Percentiles rank a stretch among this genome's conserved stretches.
Evolutionary conservation across 331 rosid genomes (phyloP).

Genomic region (Spiraea crenata): DNA sequence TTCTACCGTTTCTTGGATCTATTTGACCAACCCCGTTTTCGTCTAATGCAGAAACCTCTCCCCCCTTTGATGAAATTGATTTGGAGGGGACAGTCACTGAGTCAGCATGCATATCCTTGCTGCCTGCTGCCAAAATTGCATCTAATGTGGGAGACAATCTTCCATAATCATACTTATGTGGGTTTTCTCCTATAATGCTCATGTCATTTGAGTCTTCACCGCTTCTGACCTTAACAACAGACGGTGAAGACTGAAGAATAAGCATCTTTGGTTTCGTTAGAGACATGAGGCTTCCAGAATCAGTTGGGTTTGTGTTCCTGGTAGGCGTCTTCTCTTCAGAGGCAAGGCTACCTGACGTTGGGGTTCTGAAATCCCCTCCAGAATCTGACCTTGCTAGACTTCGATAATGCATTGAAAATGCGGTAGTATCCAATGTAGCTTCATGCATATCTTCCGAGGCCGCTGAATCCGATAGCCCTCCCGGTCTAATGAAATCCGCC

Average conservation of each 20-base stretch:
- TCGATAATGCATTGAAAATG: slow-evolving; percentile 88
- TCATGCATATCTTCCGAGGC: slow-evolving; percentile 65
- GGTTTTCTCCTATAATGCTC: slow-evolving; percentile 65
- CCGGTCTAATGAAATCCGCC: slow-evolving; percentile 70
- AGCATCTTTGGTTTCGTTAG: slow-evolving; percentile 48
- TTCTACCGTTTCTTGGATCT: slow-evolving; percentile 15
- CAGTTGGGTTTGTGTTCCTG: slow-evolving; percentile 32
- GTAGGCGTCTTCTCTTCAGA: slow-evolving; percentile 50
- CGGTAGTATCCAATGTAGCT: slow-evolving; percentile 84
- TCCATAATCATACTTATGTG: slow-evolving; percentile 46
- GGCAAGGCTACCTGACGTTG: slow-evolving; percentile 43
- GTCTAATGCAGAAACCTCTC: slow-evolving; percentile 14
- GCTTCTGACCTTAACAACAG: slow-evolving; percentile 32
- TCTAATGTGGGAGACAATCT: slow-evolving; percentile 51
- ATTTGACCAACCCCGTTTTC: slow-evolving; percentile 12
- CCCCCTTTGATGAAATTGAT: slow-evolving; percentile 13
- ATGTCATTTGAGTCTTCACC: slow-evolving; percentile 67
- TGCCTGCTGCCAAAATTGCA: slow-evolving; percentile 60
- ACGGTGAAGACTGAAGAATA: slow-evolving; percentile 25
- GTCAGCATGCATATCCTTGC: slow-evolving; percentile 42
- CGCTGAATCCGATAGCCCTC: slow-evolving; percentile 59
- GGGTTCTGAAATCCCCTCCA: slow-evolving; percentile 70
- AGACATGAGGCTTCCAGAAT: slow-evolving; percentile 63
- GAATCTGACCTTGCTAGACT: slow-evolving; percentile 79
- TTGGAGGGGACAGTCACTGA: slow-evolving; percentile 18